Conservation (phyloP, 2,329 filamentous ascomycete genomes). For the Sphaerulina populicola region DNA sequence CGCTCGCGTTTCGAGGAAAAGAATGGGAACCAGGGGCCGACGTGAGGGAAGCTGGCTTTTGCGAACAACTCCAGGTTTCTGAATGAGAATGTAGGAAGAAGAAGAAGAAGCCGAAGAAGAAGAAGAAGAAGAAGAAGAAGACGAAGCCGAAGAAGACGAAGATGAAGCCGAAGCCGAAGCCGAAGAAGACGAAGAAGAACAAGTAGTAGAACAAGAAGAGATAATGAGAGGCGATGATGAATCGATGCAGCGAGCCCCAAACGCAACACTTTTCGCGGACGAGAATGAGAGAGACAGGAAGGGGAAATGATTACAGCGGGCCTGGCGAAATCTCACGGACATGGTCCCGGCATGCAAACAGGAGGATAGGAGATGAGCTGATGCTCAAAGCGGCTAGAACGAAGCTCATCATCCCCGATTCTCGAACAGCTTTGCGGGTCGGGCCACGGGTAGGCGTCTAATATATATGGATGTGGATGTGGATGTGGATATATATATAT, state of each 20-base stretch:
- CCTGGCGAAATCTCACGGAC: conserved; percentile 21
- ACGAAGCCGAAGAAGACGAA: conserved; percentile 9
- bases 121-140: too few relatives aligned
- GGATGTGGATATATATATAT: too few relatives aligned
- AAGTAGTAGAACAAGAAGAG: too few relatives aligned
- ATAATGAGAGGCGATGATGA: conserved; percentile 19
- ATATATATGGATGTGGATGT: conserved; percentile 1
- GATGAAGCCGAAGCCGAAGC: neutral
- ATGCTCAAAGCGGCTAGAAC: conserved; percentile 17
- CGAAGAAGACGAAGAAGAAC: too few relatives aligned
- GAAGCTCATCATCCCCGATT: conserved; percentile 6
- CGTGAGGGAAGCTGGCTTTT: too few relatives aligned
- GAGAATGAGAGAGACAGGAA: conserved; percentile 8
- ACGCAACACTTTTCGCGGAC: conserved; percentile 24
- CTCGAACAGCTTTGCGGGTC: conserved; percentile 16
- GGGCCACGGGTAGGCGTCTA: conserved; percentile 10
- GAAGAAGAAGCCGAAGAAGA: conserved; percentile 6
- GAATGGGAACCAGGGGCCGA: conserved; percentile 10
- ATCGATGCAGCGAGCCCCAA: conserved; percentile 12
- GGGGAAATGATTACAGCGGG: conserved; percentile 16
- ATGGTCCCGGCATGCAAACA: conserved; percentile 23
- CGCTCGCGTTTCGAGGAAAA: conserved; percentile 8
- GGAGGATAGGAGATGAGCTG: conserved; percentile 20
- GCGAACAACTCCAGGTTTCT: conserved; percentile 8
- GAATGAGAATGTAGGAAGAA: conserved; percentile 18